A percentile compares a stretch with the other conserved stretches of the same genome.
Conservation (phyloP, 2,329 filamentous ascomycete species). For the Pyrenophora teres region DNA sequence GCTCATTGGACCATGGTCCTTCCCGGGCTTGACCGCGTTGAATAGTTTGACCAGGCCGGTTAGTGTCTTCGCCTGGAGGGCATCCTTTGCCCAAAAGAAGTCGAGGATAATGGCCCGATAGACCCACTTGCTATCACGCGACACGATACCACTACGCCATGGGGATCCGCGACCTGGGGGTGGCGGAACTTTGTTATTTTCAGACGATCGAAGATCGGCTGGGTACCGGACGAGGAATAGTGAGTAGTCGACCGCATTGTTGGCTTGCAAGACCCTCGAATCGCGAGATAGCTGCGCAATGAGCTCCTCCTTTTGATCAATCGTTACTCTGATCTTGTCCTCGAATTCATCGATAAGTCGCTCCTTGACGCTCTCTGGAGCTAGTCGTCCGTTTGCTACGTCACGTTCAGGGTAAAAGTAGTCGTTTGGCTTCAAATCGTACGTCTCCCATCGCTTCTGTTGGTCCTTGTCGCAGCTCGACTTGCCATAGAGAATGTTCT, state of each 20-base stretch:
- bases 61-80: conserved; percentile 67
- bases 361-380: conserved; percentile 67
- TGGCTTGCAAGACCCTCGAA: conserved; percentile 64
- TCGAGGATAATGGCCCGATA: conserved; percentile 72
- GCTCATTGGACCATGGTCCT: conserved; percentile 71
- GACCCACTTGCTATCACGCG: conserved; percentile 66
- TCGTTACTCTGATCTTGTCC: conserved; percentile 65
- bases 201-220: conserved; percentile 35
- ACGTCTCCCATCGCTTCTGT: conserved; percentile 67
- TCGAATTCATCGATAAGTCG: conserved; percentile 70
- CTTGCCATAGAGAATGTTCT: conserved; percentile 71
- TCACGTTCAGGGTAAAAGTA: conserved; percentile 80
- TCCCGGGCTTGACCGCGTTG: conserved; percentile 59
- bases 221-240: conserved; percentile 70
- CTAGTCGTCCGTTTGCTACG: conserved; percentile 66
- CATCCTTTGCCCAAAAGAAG: conserved; percentile 80
- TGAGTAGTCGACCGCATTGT: conserved; percentile 76
- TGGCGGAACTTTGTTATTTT: conserved; percentile 37
- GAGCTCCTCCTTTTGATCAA: conserved; percentile 61
- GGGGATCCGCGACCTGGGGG: conserved; percentile 43
- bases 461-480: conserved; percentile 47
- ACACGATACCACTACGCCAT: conserved; percentile 67
- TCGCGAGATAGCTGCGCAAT: conserved; percentile 62
- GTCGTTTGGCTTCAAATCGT: conserved; percentile 73
- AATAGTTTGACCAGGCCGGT: conserved; percentile 67